phyloP scores from a whole-genome alignment of 306 rosid genomes.

The Herpetospermum pedunculosum region DNA sequence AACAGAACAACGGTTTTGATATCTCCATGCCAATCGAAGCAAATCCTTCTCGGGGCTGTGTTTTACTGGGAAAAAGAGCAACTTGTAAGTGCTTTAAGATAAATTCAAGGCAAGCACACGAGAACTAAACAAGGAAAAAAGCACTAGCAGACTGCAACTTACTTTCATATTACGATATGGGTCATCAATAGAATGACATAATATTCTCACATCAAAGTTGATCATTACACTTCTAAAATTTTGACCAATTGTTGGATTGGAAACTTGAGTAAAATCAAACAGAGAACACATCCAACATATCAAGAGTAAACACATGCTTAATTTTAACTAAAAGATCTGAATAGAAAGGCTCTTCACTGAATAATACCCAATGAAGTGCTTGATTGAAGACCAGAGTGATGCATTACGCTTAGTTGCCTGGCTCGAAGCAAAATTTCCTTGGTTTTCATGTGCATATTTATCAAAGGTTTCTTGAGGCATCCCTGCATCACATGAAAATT shows the following conservation, averaged over 20 bases:
- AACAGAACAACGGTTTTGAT: conserved; percentile 12
- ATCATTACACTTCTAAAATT: neutral
- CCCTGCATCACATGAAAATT: conserved; percentile 24
- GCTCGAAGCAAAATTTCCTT: conserved; percentile 18
- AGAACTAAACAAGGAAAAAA: neutral
- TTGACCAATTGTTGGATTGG: neutral
- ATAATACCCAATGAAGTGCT: conserved; percentile 54
- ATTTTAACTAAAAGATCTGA: neutral
- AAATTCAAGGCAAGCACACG: neutral
- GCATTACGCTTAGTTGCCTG: conserved; percentile 17
- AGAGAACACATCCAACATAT: neutral
- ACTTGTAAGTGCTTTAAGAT: conserved; percentile 6
- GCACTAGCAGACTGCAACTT: neutral
- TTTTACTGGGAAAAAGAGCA: conserved; percentile 30
- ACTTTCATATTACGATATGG: neutral
- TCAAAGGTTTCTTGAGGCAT: conserved; percentile 20
- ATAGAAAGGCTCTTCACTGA: neutral
- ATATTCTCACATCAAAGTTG: neutral
- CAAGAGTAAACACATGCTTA: neutral
- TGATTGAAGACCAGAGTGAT: conserved; percentile 52
- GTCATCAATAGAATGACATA: neutral
- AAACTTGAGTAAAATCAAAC: neutral
- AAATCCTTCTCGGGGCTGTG: conserved; percentile 44
- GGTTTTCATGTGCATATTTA: conserved; percentile 17
- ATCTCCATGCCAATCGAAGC: conserved; percentile 46